Base-by-base conservation (phyloP, 1,284 basidiomycete genomes). In the Boletus hoseneyae region DNA sequence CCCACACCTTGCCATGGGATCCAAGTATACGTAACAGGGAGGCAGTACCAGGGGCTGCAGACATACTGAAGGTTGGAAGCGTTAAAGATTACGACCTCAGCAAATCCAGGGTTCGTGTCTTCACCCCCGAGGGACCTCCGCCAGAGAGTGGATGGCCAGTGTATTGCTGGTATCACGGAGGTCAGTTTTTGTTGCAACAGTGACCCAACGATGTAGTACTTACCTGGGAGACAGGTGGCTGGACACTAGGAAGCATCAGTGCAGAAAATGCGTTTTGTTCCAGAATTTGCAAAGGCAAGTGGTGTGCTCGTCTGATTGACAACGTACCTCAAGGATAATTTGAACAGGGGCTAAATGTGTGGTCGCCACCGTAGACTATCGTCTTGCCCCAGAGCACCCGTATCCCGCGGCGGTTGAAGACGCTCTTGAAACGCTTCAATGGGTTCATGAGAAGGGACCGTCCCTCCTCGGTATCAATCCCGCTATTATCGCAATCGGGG, bases 331-430 rank as follows among this genome's bases (percentile, higher is more conserved):
- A 37, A 8, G 15, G 10, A 9, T 29, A 12, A 30, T 30, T 21
- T 21, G 21, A 41, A 42, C 45, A 68, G 64, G 66, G 15, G 63
- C 66, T 18, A 62, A 60, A 35, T 67, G 66, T 52, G 73, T 82
- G 0, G 79, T 81, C 7, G 71, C 77, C 27, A 75, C 76, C 3
- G 76, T 81, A 27, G 77, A 78, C 54, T 83, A 83, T 60, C 74
- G 82, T 36, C 74, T 83, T 25, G 83, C 78, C 0, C 82, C 83
- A 10, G 82, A 85, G 54, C 49, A 77, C 30, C 73, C 73, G 3
- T 83, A 79, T 56, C 82, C 82, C 3, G 78, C 79, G 0, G 82
- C 81, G 0, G 73, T 80, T 2, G 77, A 84, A 45, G 82, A 84
- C 52, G 71, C 77, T 0, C 68, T 78, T 44, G 76, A 79, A 42